Base-by-base conservation (phyloP, 1,284 basidiomycete genomes). In the Schizophyllum amplum region DNA sequence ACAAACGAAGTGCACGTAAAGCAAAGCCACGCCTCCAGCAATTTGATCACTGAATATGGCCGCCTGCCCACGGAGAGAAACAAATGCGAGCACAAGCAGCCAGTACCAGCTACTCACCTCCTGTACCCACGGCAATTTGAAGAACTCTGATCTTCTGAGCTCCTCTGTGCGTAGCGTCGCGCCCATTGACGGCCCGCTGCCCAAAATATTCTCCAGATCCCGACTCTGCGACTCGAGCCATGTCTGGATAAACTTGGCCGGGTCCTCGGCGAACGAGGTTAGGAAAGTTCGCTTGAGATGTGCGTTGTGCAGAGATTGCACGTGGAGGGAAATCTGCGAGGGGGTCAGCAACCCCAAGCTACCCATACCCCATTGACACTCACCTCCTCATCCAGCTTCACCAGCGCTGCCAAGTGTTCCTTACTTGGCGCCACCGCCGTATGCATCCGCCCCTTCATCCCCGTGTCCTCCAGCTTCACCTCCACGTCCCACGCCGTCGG, bases 221-320 rank as follows among this genome's bases (percentile, higher is more conserved):
- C 92, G 80, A 26, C 93, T 90, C 69, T 98, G 96, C 2, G 90
- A 93, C 57, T 89, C 88, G 33, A 98, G 73, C 91, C 92, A 98
- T 3, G 83, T 89, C 63, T 93, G 85, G 57, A 97, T 87, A 67
- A 98, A 97, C 27, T 77, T 78, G 1, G 84, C 79, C 0, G 94
- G 93, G 57, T 94, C 83, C 1, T 82, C 74, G 20, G 93, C 85
- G 67, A 98, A 98, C 0, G 86, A 82, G 55, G 86, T 79, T 49
- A 98, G 74, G 72, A 98, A 98, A 22, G 92, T 88, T 15, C 86
- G 81, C 69, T 96, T 96, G 61, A 91, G 79, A 63, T 92, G 86
- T 1, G 92, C 82, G 65, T 92, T 94, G 61, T 92, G 87, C 50
- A 94, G 77, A 24, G 90, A 90, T 66, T 94, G 90, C 0, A 90